phyloP scores from a whole-genome alignment of 2,329 filamentous ascomycete species.

The Aspergillus ustus region DNA sequence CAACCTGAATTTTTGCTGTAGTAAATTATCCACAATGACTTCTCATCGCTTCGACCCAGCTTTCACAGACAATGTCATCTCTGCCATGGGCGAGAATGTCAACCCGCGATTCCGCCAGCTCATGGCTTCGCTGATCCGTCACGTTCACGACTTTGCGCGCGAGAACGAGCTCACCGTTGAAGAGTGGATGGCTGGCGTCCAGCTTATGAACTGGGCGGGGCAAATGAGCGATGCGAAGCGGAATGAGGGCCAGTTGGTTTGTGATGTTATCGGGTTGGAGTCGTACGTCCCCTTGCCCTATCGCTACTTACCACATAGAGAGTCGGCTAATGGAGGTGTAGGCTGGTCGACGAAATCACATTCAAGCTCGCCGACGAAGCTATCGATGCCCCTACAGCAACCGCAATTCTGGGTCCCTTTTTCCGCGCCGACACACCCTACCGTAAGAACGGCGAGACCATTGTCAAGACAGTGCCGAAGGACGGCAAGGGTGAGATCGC shows the following conservation, averaged over 20 bases:
- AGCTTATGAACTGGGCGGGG: constrained; percentile 65
- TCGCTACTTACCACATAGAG: neutral
- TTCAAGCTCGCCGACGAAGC: constrained; percentile 64
- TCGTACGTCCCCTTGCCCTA: constrained; percentile 45
- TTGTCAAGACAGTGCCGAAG: constrained; percentile 56
- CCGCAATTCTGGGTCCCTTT: constrained; percentile 83
- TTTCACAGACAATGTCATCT: constrained; percentile 67
- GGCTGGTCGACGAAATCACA: constrained; percentile 79
- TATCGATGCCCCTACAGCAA: constrained; percentile 66
- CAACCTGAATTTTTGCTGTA: neutral
- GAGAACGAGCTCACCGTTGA: constrained; percentile 63
- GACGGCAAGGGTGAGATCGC: constrained; percentile 55
- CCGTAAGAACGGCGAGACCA: constrained; percentile 70
- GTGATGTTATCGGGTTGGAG: constrained; percentile 63
- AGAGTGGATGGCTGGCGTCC: constrained; percentile 62
- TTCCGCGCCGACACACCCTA: constrained; percentile 75
- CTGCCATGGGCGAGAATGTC: constrained; percentile 59
- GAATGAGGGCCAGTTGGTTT: constrained; percentile 66
- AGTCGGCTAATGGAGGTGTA: constrained; percentile 22
- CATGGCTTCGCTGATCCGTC: constrained; percentile 56
- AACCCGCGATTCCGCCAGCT: constrained; percentile 70
- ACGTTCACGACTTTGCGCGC: constrained; percentile 64
- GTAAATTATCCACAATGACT: constrained; percentile 21
- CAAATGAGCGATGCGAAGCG: constrained; percentile 66
- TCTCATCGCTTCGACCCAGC: constrained; percentile 49